Evolutionary conservation across 1,139 yeast species (phyloP).

Genomic region (Hansenula lynferdii): DNA sequence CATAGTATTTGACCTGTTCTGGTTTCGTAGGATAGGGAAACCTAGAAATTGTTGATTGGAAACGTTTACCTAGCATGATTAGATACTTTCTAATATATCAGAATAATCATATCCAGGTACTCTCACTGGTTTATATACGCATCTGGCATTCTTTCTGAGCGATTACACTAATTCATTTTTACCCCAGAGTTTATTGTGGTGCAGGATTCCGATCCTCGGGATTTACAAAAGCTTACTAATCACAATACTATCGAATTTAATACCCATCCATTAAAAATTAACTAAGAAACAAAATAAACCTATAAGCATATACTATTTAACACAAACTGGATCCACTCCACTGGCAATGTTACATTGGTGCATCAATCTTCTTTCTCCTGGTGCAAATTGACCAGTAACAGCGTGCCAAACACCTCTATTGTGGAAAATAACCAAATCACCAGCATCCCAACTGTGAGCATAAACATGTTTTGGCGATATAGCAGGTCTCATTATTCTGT

Average conservation of each 20-base stretch:
- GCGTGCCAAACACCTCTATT: slow-evolving; percentile 90
- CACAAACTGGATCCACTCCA: slow-evolving; percentile 56
- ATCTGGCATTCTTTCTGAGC: too few species aligned
- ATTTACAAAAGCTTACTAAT: too few species aligned
- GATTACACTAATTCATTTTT: too few species aligned
- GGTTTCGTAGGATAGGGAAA: not conserved
- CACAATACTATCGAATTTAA: too few species aligned
- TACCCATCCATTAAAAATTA: not conserved
- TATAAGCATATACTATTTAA: not conserved
- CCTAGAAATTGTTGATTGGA: slow-evolving; percentile 1
- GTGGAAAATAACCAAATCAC: slow-evolving; percentile 79
- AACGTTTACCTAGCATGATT: not conserved
- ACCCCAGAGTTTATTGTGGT: too few species aligned
- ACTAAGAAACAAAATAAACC: not conserved
- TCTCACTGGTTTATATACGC: too few species aligned
- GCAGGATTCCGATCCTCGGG: too few species aligned
- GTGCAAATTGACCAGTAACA: slow-evolving; percentile 81
- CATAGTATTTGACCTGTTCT: slow-evolving; percentile 4
- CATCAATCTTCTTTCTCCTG: slow-evolving; percentile 77
- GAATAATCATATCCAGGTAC: too few species aligned
- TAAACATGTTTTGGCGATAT: slow-evolving; percentile 68
- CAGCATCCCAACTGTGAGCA: slow-evolving; percentile 78
- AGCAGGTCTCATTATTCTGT: slow-evolving; percentile 79
- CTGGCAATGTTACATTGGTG: slow-evolving; percentile 92
- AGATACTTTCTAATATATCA: too few species aligned